Evolutionary conservation across 352 stramenopile species (phyloP).

Genomic region (Halophytophthora batemanensis): DNA sequence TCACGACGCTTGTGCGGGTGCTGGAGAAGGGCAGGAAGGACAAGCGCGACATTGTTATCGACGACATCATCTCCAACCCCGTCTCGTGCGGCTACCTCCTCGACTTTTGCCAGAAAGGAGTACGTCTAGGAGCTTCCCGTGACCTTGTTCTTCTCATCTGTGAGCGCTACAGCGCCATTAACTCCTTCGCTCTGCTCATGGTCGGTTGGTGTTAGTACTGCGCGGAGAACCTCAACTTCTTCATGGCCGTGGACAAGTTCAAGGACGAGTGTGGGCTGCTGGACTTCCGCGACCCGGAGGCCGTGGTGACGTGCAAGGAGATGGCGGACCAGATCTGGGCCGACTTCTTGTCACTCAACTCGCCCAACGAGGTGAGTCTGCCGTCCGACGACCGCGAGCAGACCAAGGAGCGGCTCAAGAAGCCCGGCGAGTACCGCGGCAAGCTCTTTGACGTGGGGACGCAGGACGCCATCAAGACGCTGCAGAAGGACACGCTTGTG

Average conservation of each 20-base stretch:
- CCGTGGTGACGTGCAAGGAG: constrained; percentile 75
- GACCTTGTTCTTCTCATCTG: background rate
- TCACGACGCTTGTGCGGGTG: constrained; percentile 60
- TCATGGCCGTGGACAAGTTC: constrained; percentile 87
- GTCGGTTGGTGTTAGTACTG: constrained; percentile 44
- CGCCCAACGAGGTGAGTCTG: constrained; percentile 79
- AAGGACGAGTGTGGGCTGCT: constrained; percentile 77
- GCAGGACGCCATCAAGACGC: constrained; percentile 81
- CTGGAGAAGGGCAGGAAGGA: constrained; percentile 67
- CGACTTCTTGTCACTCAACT: constrained; percentile 81
- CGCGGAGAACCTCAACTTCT: constrained; percentile 84
- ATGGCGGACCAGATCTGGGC: constrained; percentile 85
- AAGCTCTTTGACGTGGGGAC: constrained; percentile 84
- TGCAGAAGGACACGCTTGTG: constrained; percentile 79
- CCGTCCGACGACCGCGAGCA: constrained; percentile 73
- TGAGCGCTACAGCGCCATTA: background rate
- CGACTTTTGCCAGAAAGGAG: constrained; percentile 84
- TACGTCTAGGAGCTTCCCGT: constrained; percentile 28
- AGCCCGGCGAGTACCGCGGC: constrained; percentile 61
- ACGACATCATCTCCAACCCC: constrained; percentile 86
- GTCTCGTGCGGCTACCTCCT: constrained; percentile 81
- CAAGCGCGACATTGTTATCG: constrained; percentile 79
- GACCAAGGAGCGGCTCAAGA: constrained; percentile 84
- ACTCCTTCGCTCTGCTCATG: background rate
- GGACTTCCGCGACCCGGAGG: constrained; percentile 78